Base-by-base conservation (phyloP, 2,329 filamentous ascomycete genomes). In the Alternaria arbusti region DNA sequence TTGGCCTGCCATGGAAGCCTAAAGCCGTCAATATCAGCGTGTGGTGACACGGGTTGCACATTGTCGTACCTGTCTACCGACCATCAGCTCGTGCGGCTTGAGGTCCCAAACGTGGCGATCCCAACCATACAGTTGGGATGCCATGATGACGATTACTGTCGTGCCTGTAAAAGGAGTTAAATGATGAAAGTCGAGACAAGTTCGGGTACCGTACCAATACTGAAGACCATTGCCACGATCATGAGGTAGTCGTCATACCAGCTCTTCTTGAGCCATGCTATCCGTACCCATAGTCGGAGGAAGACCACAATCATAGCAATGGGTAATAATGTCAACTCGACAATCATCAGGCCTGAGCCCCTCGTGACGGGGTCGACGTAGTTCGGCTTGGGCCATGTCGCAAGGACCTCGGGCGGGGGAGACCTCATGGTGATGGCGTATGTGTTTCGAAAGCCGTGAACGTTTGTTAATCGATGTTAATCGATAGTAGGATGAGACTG, bases 371-470 rank as follows among this genome's bases (percentile, higher is more conserved):
- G 83, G 59, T 84, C 63, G 50, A 76, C 72, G 61, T 84, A 83
- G 72, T 84, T 82, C 2, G 82, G 81, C 46, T 69, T 74, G 4
- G 83, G 82, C 78, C 79, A 84, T 54, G 72, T 73, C 43, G 71
- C 63, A 43, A 79, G 61, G 47, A 84, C 78, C 12, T 76, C 74
- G 25, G 69, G 64, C 7, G 78, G 77, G 57, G 75, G 71, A 51
- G 71, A 78, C 61, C 77, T 71, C 77, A 79, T 79, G 54, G 49
- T 66, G 70, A 55, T 26, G 45, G 46, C 57, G 60, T 32, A 26
- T 62, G 57, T 45, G 57, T 52, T 63, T 57, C 67, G 69, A 70
- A 66, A 58, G 66, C 66, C 32, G 45, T 57, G 13, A 44, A 47
- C 61, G 68, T 65, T 65, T 70, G 71, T 71, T 60, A 69, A 57